Base-by-base conservation (phyloP, 2,329 filamentous ascomycete species). In the Fusarium ambrosium region DNA sequence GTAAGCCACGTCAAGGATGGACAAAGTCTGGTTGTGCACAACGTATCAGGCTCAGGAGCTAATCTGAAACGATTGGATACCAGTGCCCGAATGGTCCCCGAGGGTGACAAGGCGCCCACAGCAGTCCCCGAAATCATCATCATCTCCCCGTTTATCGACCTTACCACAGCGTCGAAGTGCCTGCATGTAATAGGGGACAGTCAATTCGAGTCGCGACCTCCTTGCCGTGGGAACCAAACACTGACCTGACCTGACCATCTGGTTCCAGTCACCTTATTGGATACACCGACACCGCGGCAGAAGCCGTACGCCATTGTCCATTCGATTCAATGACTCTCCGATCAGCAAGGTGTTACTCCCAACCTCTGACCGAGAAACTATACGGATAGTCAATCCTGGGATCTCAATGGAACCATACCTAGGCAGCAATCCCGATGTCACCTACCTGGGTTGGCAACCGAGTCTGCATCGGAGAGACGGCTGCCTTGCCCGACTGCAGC, bases 11-110 rank as follows among this genome's bases (percentile, higher is more conserved):
- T 60, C 69, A 66, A 72, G 72, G 69, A 56, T 70, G 43, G 41
- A 43, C 24, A 58, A 62, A 51, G 67, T 66, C 36, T 34, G 41
- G 20, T 62, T 63, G 60, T 64, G 58, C 37, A 27, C 53, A 27
- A 48, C 56, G 59, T 67, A 60, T 71, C 68, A 69, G 71, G 58
- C 56, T 55, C 59, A 56, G 60, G 58, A 66, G 59, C 62, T 36
- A 70, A 67, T 64, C 60, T 67, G 56, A 41, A 62, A 65, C 71
- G 69, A 73, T 73, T 73, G 71, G 71, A 64, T 71, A 66, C 66
- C 70, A 75, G 70, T 62, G 70, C 55, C 56, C 75, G 63, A 68
- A 41, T 62, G 32, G 58, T 61, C 65, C 55, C 71, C 62, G 56
- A 58, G 62, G 68, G 66, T 48, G 77, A 69, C 68, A 68, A 74